Evolutionary conservation across 495 filamentous ascomycete species (phyloP), one percentile per base, ranked within the genome.

Genomic region (Penicillium steckii): DNA sequence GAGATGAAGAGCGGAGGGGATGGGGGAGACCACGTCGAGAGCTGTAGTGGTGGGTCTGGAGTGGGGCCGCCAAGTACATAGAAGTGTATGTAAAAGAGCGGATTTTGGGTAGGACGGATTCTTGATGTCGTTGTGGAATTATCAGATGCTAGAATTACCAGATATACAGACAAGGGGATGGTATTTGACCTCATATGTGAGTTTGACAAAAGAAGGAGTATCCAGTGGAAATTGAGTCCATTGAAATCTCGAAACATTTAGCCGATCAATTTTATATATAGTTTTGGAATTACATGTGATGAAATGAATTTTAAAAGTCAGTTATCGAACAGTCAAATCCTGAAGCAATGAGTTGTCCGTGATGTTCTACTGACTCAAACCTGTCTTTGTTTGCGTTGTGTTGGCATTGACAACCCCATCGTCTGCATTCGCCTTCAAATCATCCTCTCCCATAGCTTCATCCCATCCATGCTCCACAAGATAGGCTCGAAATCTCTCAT

Each of bases 381-480:
- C n/a, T n/a, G n/a, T n/a, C 19, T 41, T 41, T 3, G 18, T 23
- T 23, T 41, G 18, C 3, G 18, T 13, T 8, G 18, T 23, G 9
- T 41, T 19, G 13, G 7, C 38, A 6, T 12, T 23, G 4, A 6
- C 13, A 21, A 23, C 19, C 18, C 38, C 38, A 41, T 41, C 38
- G 50, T 64, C 57, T 4, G 65, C 71, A 50, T 58, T 7, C 4
- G 67, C 71, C 24, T 59, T 42, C 32, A 72, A 46, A 46, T 74
- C 70, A 42, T 61, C 67, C 48, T 74, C 73, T 0, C 77, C 77
- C 73, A 80, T 80, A 43, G 68, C 60, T 0, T 69, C 75, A 51
- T 73, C 69, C 77, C 76, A 79, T 12, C 75, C 77, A 46, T 75
- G 59, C 19, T 60, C 56, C 19, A 78, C 70, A 12, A 79, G 65